These are phyloP conservation scores for Knufia fluminis DNA, from an alignment of 2,329 filamentous ascomycete genomes.

Conservation along the genomic window DNA sequence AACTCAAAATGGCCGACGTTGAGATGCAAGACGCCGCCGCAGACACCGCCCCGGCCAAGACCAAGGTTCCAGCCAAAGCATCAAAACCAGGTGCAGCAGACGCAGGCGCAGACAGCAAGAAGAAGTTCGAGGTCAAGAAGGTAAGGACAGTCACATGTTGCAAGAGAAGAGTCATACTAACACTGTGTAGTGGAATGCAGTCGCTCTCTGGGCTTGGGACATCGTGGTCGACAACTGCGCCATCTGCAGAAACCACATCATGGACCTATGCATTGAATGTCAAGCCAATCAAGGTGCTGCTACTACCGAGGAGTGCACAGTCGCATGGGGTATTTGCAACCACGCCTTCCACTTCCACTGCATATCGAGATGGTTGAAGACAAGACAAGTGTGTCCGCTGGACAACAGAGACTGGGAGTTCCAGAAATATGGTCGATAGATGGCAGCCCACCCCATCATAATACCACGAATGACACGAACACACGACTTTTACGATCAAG, in stretches of 20 bases:
- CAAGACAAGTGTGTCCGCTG: constrained; percentile 92
- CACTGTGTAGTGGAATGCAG: constrained; percentile 77
- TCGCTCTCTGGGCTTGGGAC: constrained; percentile 98
- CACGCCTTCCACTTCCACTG: constrained; percentile 99
- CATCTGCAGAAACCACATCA: constrained; percentile 98
- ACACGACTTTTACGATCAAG: not conserved
- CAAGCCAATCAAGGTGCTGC: constrained; percentile 97
- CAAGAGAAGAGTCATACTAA: constrained; percentile 17
- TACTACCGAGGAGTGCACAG: constrained; percentile 95
- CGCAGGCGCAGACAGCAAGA: constrained; percentile 59
- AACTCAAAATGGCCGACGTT: constrained; percentile 70
- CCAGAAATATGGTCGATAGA: constrained; percentile 85
- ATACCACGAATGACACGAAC: constrained; percentile 8
- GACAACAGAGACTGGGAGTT: constrained; percentile 99
- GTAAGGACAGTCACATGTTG: constrained; percentile 39
- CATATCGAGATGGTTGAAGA: constrained; percentile 98
- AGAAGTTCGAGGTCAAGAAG: constrained; percentile 99
- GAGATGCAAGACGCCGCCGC: constrained; percentile 85
- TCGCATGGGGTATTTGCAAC: constrained; percentile 98
- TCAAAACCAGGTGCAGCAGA: constrained; percentile 43
- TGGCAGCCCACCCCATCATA: too few species aligned
- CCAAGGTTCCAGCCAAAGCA: constrained; percentile 49
- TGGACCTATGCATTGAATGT: constrained; percentile 98
- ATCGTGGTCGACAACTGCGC: constrained; percentile 99
- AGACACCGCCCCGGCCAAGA: constrained; percentile 38